Base-by-base conservation (phyloP, 257 asterid species). In the Avicennia marina region DNA sequence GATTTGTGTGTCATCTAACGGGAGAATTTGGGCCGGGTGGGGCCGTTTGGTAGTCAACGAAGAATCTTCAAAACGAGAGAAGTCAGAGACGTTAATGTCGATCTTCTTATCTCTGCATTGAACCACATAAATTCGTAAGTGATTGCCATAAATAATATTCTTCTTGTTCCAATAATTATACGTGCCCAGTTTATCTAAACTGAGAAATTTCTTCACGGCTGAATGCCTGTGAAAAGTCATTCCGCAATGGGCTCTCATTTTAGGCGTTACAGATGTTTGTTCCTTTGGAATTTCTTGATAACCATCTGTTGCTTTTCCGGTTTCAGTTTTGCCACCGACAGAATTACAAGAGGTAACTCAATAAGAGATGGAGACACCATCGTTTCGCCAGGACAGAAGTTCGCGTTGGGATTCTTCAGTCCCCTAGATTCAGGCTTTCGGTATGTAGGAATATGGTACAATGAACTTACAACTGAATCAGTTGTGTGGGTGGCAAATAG, bases 401-500 rank as follows among this genome's bases (percentile, higher is more conserved):
- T 81, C 72, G 80, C 60, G 3, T 19, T 89, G 61, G 97, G 97
- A 4, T 89, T 86, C 69, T 89, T 89, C 20, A 73, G 86, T 72
- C 87, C 89, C n/a, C 57, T 43, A 29, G 71, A 40, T 47, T 76
- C 94, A 0, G 22, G 24, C 19, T 19, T 58, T 4, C 77, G 95
- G 15, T 86, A 86, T 22, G 74, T 82, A 13, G 97, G 95, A 22
- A 81, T 89, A 45, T 89, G 94, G 95, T 80, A 74, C 42, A 11
- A 56, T 40, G 22, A 41, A 16, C 9, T 75, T 13, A 24, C 61
- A 10, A 61, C 47, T 9, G 67, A 71, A 39, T 43, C 90, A 4
- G 62, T 81, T 6, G 81, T 81, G 4, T 89, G 97, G 97, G 94
- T 84, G 15, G 97, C 95, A 3, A 89, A 89, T 29, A 69, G 86